phyloP scores from a whole-genome alignment of 768 basidiomycete genomes.

The Calocera cornea region DNA sequence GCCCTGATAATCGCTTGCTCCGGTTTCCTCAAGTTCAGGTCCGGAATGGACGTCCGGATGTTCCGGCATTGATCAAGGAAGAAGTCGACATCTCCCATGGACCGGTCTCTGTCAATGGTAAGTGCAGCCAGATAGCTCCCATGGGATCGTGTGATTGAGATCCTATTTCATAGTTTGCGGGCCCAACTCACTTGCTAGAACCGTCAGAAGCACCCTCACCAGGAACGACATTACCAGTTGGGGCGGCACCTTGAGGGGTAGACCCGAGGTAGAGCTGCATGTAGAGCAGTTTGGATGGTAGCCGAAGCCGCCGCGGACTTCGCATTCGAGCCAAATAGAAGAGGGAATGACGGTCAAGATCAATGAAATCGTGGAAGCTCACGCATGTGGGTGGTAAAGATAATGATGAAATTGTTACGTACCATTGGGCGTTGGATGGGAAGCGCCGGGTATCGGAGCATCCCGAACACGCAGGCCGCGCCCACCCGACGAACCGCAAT shows the following conservation, averaged over 20 bases:
- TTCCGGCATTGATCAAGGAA: slow-evolving; percentile 5
- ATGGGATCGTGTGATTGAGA: too few species aligned
- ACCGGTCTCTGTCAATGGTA: slow-evolving; percentile 12
- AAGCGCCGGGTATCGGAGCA: too few species aligned
- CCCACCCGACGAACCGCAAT: too few species aligned
- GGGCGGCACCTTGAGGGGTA: not conserved
- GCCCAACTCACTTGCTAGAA: not conserved
- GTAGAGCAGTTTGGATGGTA: not conserved
- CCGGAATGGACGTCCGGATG: slow-evolving; percentile 7
- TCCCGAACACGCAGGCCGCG: too few species aligned
- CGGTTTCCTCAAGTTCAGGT: not conserved
- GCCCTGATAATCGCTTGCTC: not conserved
- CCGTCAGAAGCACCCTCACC: not conserved
- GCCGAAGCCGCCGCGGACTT: not conserved
- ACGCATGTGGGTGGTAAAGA: not conserved
- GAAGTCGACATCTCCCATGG: slow-evolving; percentile 8
- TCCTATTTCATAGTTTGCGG: slow-evolving; percentile 5
- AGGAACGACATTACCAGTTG: not conserved
- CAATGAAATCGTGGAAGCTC: not conserved
- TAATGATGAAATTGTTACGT: not conserved
- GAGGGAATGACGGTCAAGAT: not conserved
- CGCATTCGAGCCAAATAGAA: not conserved
- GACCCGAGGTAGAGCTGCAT: not conserved
- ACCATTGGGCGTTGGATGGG: too few species aligned
- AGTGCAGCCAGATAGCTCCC: not conserved